phyloP scores from a whole-genome alignment of 208 protist genomes.

The Leishmania major region DNA sequence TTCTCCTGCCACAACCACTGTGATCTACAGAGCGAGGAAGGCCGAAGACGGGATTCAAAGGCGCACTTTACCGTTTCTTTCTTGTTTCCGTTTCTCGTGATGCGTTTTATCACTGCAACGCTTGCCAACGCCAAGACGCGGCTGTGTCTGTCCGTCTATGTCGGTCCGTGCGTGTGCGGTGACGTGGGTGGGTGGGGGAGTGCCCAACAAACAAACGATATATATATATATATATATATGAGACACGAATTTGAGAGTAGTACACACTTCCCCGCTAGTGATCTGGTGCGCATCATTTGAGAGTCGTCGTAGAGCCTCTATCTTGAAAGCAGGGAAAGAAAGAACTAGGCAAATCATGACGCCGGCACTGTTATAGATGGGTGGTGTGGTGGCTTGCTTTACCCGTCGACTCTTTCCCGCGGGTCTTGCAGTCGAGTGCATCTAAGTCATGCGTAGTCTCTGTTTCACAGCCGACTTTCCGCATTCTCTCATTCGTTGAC shows the following conservation, averaged over 20 bases:
- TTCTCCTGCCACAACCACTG: neutral
- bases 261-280: neutral
- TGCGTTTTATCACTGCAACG: neutral
- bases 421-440: neutral
- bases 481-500: neutral
- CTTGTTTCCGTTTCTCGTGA: neutral
- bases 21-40: neutral
- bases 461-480: neutral
- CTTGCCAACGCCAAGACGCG: neutral
- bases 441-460: neutral
- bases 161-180: neutral
- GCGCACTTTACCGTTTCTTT: no score
- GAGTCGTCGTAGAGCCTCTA: neutral
- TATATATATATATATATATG: neutral
- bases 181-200: neutral
- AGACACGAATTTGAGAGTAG: neutral
- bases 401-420: neutral
- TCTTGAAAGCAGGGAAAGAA: neutral
- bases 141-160: neutral
- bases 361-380: no score
- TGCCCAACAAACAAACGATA: neutral
- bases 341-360: neutral
- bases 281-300: neutral
- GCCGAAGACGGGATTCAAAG: neutral
- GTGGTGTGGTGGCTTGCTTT: neutral